A percentile compares a stretch with the other conserved stretches of the same genome.
Evolutionary conservation across 352 stramenopile species (phyloP).

Genomic region (Elongisporangium undulatum): DNA sequence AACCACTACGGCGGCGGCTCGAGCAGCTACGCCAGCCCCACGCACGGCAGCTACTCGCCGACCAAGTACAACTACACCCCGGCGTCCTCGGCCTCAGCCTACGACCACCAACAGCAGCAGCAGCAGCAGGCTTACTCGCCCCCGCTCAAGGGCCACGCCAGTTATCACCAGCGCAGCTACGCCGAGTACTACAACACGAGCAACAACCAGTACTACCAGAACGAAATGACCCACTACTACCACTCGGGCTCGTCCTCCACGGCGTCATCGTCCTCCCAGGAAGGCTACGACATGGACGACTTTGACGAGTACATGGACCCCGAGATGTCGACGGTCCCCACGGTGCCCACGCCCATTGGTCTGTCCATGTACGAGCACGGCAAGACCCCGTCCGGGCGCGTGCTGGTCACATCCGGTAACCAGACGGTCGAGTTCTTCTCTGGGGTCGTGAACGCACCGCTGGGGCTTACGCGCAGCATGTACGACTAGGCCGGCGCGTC

Average conservation of each 20-base stretch:
- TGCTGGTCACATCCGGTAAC: constrained; percentile 72
- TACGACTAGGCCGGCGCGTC: constrained; percentile 25
- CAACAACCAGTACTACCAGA: constrained; percentile 42
- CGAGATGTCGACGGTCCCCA: constrained; percentile 78
- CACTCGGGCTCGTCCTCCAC: constrained; percentile 62
- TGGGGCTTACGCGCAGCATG: constrained; percentile 44
- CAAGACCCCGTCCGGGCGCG: constrained; percentile 74
- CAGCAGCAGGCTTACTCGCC: constrained; percentile 21
- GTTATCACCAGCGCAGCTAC: constrained; percentile 20
- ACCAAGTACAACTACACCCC: constrained; percentile 20
- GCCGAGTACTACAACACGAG: constrained; percentile 34
- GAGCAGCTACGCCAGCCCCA: constrained; percentile 16
- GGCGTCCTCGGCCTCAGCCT: constrained; percentile 1
- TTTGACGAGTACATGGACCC: constrained; percentile 59
- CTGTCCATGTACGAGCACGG: constrained; percentile 73
- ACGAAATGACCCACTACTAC: constrained; percentile 51
- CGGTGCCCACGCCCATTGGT: constrained; percentile 58
- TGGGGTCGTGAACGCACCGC: constrained; percentile 66
- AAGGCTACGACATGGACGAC: constrained; percentile 73
- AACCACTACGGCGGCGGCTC: constrained; percentile 22
- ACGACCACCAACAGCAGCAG: constrained; percentile 7
- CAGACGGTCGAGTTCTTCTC: constrained; percentile 87
- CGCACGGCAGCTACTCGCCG: constrained; percentile 21
- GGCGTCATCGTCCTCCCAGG: constrained; percentile 73
- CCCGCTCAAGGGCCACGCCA: constrained; percentile 23